These are phyloP conservation scores for Coelastrella sp. DNA, from an alignment of 139 green algal species.

Conservation along the genomic window DNA sequence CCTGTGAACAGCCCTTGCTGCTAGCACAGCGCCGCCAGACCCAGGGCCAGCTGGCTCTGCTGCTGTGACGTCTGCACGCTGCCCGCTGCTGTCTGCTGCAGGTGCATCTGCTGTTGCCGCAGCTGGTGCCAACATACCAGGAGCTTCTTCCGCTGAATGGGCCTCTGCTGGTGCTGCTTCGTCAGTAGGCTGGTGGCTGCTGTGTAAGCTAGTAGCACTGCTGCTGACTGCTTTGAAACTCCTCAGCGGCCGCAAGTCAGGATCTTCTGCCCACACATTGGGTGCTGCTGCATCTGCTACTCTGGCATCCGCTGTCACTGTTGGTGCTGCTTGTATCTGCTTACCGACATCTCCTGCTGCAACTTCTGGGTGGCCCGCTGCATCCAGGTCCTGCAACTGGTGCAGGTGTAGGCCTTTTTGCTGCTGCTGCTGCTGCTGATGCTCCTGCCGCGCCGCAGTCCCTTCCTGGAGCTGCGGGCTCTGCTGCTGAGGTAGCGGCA, in stretches of 20 bases:
- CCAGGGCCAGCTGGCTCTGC: background rate
- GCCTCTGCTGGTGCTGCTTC: background rate
- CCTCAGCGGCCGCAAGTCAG: background rate
- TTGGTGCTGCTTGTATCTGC: too few species aligned
- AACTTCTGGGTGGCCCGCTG: too few species aligned
- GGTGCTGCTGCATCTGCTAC: background rate
- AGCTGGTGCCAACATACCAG: background rate
- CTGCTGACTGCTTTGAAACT: background rate
- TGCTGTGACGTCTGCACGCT: background rate
- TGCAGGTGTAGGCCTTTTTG: background rate
- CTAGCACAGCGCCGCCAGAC: background rate
- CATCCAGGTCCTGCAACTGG: background rate
- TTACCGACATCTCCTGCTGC: too few species aligned
- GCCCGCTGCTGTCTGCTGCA: background rate
- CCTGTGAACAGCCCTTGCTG: background rate
- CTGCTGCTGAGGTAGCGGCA: background rate
- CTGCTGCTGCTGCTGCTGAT: background rate
- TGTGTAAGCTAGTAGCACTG: background rate
- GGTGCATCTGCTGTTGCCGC: background rate
- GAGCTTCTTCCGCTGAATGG: background rate
- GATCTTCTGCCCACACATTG: background rate
- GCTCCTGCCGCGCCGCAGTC: too few species aligned
- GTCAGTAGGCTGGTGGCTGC: background rate
- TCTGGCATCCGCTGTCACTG: background rate
- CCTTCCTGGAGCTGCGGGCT: background rate